Conservation (phyloP, 2,329 filamentous ascomycete species). For the Fusarium domesticum region DNA sequence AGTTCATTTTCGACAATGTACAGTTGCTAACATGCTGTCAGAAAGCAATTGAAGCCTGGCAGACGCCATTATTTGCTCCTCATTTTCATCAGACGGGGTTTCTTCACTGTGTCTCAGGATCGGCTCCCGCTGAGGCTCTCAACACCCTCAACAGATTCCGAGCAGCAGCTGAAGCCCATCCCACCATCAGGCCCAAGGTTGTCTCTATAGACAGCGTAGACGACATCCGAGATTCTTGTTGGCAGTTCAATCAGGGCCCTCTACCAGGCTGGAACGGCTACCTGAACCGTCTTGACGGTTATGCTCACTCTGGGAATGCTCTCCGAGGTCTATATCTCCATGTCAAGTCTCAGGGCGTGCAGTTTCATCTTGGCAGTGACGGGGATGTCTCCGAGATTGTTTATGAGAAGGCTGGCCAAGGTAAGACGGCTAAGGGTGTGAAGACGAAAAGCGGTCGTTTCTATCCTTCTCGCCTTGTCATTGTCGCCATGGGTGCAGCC, state of each 20-base stretch:
- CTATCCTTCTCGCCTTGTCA: slow-evolving; percentile 37
- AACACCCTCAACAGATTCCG: slow-evolving; percentile 43
- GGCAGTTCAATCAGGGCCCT: slow-evolving; percentile 48
- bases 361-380: slow-evolving; percentile 24
- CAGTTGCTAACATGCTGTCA: slow-evolving; percentile 1
- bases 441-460: slow-evolving; percentile 13
- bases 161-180: slow-evolving; percentile 39
- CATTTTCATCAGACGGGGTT: slow-evolving; percentile 44
- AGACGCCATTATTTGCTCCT: slow-evolving; percentile 48
- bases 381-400: slow-evolving; percentile 29
- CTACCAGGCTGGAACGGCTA: slow-evolving; percentile 54
- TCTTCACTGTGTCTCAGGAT: slow-evolving; percentile 48
- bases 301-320: slow-evolving; percentile 54
- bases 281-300: slow-evolving; percentile 55
- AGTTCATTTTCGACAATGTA: neutral
- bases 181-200: slow-evolving; percentile 41
- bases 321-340: slow-evolving; percentile 46
- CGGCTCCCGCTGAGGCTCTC: slow-evolving; percentile 46
- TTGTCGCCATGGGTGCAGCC: slow-evolving; percentile 52
- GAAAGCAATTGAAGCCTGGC: slow-evolving; percentile 52
- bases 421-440: slow-evolving; percentile 12
- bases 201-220: slow-evolving; percentile 30
- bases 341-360: slow-evolving; percentile 30
- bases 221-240: slow-evolving; percentile 32
- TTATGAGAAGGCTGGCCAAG: slow-evolving; percentile 13